Evolutionary conservation across 306 rosid genomes (phyloP).

Genomic region (Sophora flavescens): DNA sequence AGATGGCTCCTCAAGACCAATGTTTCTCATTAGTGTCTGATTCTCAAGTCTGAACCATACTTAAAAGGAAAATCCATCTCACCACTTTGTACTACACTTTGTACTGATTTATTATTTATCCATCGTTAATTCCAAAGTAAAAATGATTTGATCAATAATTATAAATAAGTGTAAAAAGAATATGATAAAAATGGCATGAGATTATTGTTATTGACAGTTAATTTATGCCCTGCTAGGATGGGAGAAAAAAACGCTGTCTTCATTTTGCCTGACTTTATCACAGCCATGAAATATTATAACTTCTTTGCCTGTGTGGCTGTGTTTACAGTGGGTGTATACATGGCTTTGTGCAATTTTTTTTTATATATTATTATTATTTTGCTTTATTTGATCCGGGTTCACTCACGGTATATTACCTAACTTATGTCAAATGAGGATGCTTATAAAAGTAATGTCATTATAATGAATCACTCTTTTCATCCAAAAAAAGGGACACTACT

Average conservation of each 20-base stretch:
- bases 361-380: background rate
- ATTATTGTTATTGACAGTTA: no score
- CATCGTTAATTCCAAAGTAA: no score
- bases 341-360: background rate
- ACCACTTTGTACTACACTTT: no score
- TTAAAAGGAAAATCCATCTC: no score
- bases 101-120: no score
- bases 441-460: no score
- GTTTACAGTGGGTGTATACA: background rate
- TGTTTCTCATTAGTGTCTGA: background rate
- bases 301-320: background rate
- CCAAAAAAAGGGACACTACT: no score
- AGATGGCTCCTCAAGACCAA: background rate
- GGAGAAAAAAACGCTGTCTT: background rate
- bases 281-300: constrained; percentile 2
- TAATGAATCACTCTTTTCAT: no score
- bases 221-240: background rate
- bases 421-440: background rate
- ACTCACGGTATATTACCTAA: background rate
- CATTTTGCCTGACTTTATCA: constrained; percentile 15
- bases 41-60: no score
- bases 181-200: no score
- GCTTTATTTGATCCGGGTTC: constrained; percentile 5
- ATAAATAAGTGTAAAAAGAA: no score
- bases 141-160: background rate